A percentile compares a stretch with the other conserved stretches of the same genome.
Conservation (phyloP, 805 yeast species). For the Wickerhamiella domercqiae region DNA sequence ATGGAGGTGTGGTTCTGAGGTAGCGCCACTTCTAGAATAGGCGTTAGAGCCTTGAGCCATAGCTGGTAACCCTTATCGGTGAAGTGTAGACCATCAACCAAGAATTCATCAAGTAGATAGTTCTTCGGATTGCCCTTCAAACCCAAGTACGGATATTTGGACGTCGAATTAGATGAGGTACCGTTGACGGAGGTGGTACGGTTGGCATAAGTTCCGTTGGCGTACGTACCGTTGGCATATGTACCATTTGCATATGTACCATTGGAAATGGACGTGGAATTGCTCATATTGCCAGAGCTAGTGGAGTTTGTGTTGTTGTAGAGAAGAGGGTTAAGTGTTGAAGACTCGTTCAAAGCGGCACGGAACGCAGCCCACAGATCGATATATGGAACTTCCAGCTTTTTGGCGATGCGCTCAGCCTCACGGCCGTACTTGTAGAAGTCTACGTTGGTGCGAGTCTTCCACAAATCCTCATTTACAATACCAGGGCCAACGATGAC, state of each 20-base stretch:
- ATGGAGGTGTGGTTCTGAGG: background rate
- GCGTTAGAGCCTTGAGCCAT: constrained; percentile 20
- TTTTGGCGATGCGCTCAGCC: constrained; percentile 31
- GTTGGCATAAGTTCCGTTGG: background rate
- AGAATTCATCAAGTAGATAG: constrained; percentile 16
- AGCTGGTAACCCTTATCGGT: constrained; percentile 38
- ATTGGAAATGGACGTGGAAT: constrained; percentile 3
- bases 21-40: constrained; percentile 1
- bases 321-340: constrained; percentile 18
- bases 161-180: background rate
- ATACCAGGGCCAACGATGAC: constrained; percentile 8
- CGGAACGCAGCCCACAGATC: constrained; percentile 36
- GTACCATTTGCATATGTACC: constrained; percentile 2
- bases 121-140: constrained; percentile 9
- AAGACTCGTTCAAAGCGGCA: constrained; percentile 29
- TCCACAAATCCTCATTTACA: constrained; percentile 10
- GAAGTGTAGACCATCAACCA: constrained; percentile 48
- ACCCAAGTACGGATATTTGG: constrained; percentile 4
- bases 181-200: background rate
- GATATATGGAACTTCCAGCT: constrained; percentile 40
- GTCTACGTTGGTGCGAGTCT: constrained; percentile 6
- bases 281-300: constrained; percentile 1
- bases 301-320: constrained; percentile 2
- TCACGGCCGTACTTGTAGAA: constrained; percentile 34
- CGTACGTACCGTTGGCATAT: background rate